Percentiles rank a stretch among this genome's conserved stretches.
Evolutionary conservation across 345 rosid species (phyloP).

Genomic region (Clarkia xantiana): DNA sequence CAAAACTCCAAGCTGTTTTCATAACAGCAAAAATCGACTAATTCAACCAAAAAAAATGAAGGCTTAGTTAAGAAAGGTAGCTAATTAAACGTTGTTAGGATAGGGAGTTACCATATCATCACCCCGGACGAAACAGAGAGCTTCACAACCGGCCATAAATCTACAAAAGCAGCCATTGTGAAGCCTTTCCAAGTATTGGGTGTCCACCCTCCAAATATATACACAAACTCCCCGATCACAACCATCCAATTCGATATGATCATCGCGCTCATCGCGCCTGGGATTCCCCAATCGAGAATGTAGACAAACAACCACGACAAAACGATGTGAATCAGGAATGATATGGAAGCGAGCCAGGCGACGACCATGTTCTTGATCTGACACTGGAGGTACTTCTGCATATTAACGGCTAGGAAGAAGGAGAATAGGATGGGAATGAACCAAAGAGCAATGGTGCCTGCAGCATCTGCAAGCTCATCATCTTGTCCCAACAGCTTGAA

Average conservation of each 20-base stretch:
- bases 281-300: not conserved
- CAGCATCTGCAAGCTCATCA: slow-evolving; percentile 15
- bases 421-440: slow-evolving; percentile 23
- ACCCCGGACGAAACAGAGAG: slow-evolving; percentile 48
- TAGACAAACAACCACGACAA: not conserved
- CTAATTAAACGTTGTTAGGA: not conserved
- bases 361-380: slow-evolving; percentile 27
- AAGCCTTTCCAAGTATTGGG: slow-evolving; percentile 46
- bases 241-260: slow-evolving; percentile 25
- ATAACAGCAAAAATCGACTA: not conserved
- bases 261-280: slow-evolving; percentile 36
- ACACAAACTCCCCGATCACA: slow-evolving; percentile 31
- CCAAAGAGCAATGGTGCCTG: slow-evolving; percentile 28
- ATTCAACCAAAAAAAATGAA: not conserved
- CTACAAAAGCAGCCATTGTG: slow-evolving; percentile 28
- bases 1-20: slow-evolving; percentile 57
- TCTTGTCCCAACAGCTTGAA: slow-evolving; percentile 29
- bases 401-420: slow-evolving; percentile 13
- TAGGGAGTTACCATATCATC: slow-evolving; percentile 53
- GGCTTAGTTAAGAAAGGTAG: not conserved
- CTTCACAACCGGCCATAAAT: slow-evolving; percentile 32
- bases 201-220: slow-evolving; percentile 52
- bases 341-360: not conserved
- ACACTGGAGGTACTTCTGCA: slow-evolving; percentile 30
- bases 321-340: not conserved